Evolutionary conservation across 306 rosid genomes (phyloP).

Genomic region (Malus orientalis): DNA sequence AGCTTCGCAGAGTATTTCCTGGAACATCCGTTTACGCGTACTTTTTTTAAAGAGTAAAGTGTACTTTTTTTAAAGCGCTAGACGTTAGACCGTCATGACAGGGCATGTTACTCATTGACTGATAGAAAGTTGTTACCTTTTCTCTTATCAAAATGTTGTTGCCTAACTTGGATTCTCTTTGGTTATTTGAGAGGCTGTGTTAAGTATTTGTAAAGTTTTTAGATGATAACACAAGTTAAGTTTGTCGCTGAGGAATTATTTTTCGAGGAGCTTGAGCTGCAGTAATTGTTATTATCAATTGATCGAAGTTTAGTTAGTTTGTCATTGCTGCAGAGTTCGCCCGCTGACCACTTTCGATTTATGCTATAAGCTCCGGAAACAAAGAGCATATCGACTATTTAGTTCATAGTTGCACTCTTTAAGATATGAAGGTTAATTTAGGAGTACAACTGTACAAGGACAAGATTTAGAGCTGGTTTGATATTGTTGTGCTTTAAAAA

Average conservation of each 20-base stretch:
- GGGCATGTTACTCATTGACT: background rate
- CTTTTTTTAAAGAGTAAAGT: background rate
- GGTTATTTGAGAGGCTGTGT: background rate
- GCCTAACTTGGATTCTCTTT: background rate
- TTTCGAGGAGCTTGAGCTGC: background rate
- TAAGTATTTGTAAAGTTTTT: background rate
- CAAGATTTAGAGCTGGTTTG: too few species aligned
- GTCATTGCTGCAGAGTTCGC: background rate
- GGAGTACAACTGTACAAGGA: background rate
- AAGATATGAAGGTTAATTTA: background rate
- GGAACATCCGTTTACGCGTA: background rate
- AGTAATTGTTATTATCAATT: background rate
- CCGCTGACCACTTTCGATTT: background rate
- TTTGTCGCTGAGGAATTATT: background rate
- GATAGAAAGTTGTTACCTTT: background rate
- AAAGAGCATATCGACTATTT: background rate
- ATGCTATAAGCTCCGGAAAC: background rate
- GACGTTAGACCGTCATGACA: background rate
- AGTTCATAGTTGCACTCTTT: background rate
- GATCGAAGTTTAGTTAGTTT: background rate
- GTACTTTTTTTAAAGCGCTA: conserved; percentile 17
- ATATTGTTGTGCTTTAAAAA: too few species aligned
- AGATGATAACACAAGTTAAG: background rate
- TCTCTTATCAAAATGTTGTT: background rate
- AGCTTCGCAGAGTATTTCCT: background rate